These are phyloP conservation scores for Coleophoma eucalyptorum DNA, from an alignment of 2,329 filamentous ascomycete genomes.

Conservation along the genomic window DNA sequence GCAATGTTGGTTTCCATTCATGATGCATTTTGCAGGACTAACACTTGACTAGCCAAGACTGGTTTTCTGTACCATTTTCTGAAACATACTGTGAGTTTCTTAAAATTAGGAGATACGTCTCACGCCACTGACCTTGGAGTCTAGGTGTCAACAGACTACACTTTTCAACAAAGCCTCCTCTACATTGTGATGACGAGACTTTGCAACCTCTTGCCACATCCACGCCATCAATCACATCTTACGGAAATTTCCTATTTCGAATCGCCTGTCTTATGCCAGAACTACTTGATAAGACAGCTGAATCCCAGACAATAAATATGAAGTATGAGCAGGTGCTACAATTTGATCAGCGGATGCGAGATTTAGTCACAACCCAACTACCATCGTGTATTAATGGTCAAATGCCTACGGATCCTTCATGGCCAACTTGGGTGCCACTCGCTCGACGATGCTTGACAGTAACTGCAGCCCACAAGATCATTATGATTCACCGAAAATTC, in stretches of 20 bases:
- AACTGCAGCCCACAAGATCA: constrained; percentile 16
- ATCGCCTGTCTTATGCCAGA: constrained; percentile 13
- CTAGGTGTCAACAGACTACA: constrained; percentile 13
- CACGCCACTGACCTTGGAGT: neutral
- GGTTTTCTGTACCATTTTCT: constrained; percentile 17
- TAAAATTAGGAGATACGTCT: neutral
- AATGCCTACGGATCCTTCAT: constrained; percentile 8
- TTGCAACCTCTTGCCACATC: constrained; percentile 6
- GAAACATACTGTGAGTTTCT: constrained; percentile 13
- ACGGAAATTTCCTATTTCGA: constrained; percentile 12
- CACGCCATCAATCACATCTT: constrained; percentile 9
- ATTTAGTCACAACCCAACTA: constrained; percentile 12
- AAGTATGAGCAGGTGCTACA: constrained; percentile 14
- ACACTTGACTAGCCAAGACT: constrained; percentile 7
- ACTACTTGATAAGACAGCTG: constrained; percentile 8
- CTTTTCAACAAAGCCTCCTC: constrained; percentile 8
- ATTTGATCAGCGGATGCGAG: constrained; percentile 15
- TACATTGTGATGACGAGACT: constrained; percentile 13
- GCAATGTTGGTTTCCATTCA: constrained; percentile 1
- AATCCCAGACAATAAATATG: constrained; percentile 5
- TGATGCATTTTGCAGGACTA: too few relatives aligned
- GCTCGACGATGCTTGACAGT: constrained; percentile 12
- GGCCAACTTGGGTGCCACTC: constrained; percentile 11
- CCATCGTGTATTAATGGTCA: constrained; percentile 14
- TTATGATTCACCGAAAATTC: constrained; percentile 17